Conservation (phyloP, 805 yeast genomes). For the Saturnispora halmiae region DNA sequence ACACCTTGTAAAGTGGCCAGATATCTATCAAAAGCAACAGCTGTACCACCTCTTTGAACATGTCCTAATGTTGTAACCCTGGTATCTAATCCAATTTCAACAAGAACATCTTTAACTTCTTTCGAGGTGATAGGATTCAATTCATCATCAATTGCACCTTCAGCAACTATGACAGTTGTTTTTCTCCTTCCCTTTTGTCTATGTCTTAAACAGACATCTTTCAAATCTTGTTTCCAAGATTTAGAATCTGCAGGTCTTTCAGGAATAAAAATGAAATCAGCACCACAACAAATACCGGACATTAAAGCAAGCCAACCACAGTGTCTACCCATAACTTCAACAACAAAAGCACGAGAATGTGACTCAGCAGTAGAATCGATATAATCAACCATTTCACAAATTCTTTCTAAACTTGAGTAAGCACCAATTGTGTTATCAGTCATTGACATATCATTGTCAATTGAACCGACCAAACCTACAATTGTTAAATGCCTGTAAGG, state of each 20-base stretch:
- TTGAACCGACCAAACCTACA: constrained; percentile 92
- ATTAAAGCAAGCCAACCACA: constrained; percentile 98
- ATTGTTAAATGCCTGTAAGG: constrained; percentile 68
- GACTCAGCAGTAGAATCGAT: constrained; percentile 97
- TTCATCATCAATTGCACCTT: constrained; percentile 86
- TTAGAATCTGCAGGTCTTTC: constrained; percentile 76
- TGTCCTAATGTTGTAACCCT: constrained; percentile 94
- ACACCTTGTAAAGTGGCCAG: constrained; percentile 95
- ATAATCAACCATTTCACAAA: constrained; percentile 89
- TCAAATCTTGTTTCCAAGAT: constrained; percentile 76
- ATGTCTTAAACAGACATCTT: constrained; percentile 66
- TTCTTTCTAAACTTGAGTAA: constrained; percentile 84
- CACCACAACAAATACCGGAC: constrained; percentile 96
- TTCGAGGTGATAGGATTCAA: constrained; percentile 73
- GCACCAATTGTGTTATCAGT: constrained; percentile 98
- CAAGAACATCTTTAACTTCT: constrained; percentile 73
- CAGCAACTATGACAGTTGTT: constrained; percentile 94
- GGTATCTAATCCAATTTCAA: constrained; percentile 82
- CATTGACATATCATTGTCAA: constrained; percentile 95
- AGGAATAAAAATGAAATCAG: constrained; percentile 90
- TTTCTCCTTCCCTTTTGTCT: constrained; percentile 84
- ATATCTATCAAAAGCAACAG: constrained; percentile 88
- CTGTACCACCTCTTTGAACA: constrained; percentile 98
- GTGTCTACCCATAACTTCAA: constrained; percentile 98
- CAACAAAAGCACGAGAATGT: constrained; percentile 94